Evolutionary conservation across 1,139 yeast species (phyloP), one percentile per base, ranked within the genome.

Genomic region (Magnusiomyces tetraspermus): DNA sequence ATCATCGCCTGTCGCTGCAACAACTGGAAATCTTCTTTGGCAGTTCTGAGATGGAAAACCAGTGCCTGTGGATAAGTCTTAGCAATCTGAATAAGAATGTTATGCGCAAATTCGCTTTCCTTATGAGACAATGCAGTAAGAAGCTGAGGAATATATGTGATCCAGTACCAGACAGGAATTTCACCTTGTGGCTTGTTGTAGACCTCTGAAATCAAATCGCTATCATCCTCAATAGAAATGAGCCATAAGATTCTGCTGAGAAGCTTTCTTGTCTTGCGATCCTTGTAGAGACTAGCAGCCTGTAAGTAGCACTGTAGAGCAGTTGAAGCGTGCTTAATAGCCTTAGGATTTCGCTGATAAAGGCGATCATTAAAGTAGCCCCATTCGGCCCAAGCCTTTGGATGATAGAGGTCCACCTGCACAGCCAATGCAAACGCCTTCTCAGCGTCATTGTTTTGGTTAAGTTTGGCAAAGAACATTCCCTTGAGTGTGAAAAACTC

Each of bases 301-400:
- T 92, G 98, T 60, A 94, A 75, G 67, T 90, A 94, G 67, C 98
- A 94, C 63, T 95, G 85, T 49, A 94, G 83, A 1, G 99, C 97
- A 67, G 90, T 89, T 59, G 89, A 84, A 15, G 97, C 98, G 67
- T 82, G 85, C 28, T 82, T 81, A 72, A 87, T 80, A 62, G 88
- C 95, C 50, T 76, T 79, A 1, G 95, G 92, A 59, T 83, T 83
- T 60, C 88, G 96, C 61, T 87, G 86, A 67, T 88, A 83, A 50
- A 96, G 75, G 48, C 84, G 80, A 61, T 94, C 98, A 65, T 89
- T 92, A 71, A 89, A 94, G 66, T 82, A 81, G 57, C 98, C 99
- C 98, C 98, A 94, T 67, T 94, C 97, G 1, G 97, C 97, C 99
- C 99, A 94, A 0, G 98, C 98, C 65, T 92, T 92, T 1, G 98